A percentile compares a stretch with the other conserved stretches of the same genome.
These are phyloP conservation scores for Apophysomyces trapeziformis DNA, from an alignment of 371 early-diverging fungal species.

Conservation along the genomic window DNA sequence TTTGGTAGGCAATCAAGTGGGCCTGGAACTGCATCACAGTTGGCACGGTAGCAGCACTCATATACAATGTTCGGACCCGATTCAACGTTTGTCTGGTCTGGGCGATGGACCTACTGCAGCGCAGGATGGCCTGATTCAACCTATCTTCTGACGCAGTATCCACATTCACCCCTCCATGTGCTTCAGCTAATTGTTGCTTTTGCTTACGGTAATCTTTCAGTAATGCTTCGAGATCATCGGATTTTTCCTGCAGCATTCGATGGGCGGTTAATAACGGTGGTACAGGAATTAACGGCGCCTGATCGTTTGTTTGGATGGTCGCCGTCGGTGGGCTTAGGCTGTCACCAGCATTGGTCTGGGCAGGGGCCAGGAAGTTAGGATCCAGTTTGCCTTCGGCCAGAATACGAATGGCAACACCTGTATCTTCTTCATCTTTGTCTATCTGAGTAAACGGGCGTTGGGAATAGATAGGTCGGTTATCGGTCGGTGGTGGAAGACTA, in stretches of 20 bases:
- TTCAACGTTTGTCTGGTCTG: conserved; percentile 57
- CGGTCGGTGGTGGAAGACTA: conserved; percentile 12
- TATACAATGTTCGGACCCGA: conserved; percentile 59
- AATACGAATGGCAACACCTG: conserved; percentile 17
- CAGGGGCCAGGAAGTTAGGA: conserved; percentile 51
- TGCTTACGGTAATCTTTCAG: conserved; percentile 29
- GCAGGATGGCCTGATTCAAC: conserved; percentile 50
- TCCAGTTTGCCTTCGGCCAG: conserved; percentile 51
- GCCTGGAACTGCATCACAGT: conserved; percentile 70
- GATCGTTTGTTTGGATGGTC: conserved; percentile 32
- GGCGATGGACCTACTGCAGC: conserved; percentile 47
- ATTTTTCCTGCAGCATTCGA: conserved; percentile 44
- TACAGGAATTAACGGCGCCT: conserved; percentile 59
- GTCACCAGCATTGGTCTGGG: conserved; percentile 55
- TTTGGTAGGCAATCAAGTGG: conserved; percentile 72
- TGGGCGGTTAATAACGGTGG: conserved; percentile 61
- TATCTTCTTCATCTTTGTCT: neutral
- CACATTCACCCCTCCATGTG: neutral
- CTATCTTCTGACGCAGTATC: conserved; percentile 38
- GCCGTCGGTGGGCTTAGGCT: conserved; percentile 37
- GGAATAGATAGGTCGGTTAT: conserved; percentile 1
- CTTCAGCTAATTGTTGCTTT: conserved; percentile 28
- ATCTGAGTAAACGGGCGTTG: conserved; percentile 11
- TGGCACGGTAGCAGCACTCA: conserved; percentile 63
- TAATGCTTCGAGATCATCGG: conserved; percentile 45